A percentile compares a stretch with the other conserved stretches of the same genome.
phyloP scores from a whole-genome alignment of 176 grass and related monocot species.

The Oryza officinalis region DNA sequence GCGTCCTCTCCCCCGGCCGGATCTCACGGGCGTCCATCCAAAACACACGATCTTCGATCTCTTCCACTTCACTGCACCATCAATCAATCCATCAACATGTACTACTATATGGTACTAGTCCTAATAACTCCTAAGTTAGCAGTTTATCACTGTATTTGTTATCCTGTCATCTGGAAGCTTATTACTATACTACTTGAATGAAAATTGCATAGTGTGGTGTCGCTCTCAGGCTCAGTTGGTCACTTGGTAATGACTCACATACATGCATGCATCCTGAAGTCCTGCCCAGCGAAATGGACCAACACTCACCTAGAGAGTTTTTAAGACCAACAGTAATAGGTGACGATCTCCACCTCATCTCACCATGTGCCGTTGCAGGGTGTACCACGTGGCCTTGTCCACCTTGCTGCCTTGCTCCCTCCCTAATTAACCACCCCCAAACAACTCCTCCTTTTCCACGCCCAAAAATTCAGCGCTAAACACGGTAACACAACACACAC shows the following conservation, averaged over 20 bases:
- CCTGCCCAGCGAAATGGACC: background rate
- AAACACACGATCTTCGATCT: no score
- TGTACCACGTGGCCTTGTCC: slow-evolving; percentile 16
- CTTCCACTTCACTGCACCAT: no score
- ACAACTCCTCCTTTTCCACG: background rate
- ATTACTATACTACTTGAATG: background rate
- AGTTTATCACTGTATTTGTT: no score
- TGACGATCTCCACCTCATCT: background rate
- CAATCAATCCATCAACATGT: no score
- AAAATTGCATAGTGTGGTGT: background rate
- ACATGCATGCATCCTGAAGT: background rate
- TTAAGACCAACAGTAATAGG: background rate
- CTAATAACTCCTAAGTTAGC: no score
- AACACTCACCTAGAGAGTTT: background rate
- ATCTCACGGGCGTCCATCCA: no score
- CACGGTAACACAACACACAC: background rate
- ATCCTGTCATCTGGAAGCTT: no score
- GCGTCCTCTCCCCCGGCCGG: no score
- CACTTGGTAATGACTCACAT: background rate
- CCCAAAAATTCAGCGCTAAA: background rate
- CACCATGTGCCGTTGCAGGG: background rate
- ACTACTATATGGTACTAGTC: no score
- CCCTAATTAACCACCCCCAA: background rate
- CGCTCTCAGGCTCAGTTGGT: background rate
- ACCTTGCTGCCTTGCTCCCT: background rate